These are phyloP conservation scores for barrel medic (Medicago truncatula) DNA, from an alignment of 306 rosid species.

Conservation along the genomic window DNA sequence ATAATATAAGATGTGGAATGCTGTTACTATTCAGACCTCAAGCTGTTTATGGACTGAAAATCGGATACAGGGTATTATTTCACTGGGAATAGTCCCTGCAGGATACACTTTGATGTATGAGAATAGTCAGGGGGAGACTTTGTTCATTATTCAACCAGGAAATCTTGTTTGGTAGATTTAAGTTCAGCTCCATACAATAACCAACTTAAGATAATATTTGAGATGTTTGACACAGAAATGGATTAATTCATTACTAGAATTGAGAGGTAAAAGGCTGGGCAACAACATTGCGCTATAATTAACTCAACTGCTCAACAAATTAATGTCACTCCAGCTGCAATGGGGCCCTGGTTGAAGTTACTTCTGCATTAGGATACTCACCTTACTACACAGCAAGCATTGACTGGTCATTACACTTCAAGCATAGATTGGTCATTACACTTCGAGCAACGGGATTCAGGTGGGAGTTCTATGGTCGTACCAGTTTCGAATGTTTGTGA, in stretches of 20 bases:
- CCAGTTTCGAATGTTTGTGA: neutral
- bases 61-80: constrained; percentile 4
- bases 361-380: neutral
- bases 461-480: neutral
- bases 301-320: neutral
- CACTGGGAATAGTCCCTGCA: neutral
- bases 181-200: neutral
- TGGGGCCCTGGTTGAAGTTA: too few relatives aligned
- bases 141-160: neutral
- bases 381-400: neutral
- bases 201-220: neutral
- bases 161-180: neutral
- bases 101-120: neutral
- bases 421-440: neutral
- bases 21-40: neutral
- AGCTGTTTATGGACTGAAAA: neutral
- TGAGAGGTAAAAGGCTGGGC: neutral
- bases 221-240: neutral
- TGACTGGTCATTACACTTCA: neutral
- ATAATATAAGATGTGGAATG: constrained; percentile 7
- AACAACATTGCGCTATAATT: neutral
- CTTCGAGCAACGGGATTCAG: neutral
- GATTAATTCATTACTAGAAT: neutral
- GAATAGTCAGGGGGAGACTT: neutral
- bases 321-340: constrained; percentile 3